Base-by-base conservation (phyloP, 1,284 basidiomycete genomes). In the Grifola frondosa region DNA sequence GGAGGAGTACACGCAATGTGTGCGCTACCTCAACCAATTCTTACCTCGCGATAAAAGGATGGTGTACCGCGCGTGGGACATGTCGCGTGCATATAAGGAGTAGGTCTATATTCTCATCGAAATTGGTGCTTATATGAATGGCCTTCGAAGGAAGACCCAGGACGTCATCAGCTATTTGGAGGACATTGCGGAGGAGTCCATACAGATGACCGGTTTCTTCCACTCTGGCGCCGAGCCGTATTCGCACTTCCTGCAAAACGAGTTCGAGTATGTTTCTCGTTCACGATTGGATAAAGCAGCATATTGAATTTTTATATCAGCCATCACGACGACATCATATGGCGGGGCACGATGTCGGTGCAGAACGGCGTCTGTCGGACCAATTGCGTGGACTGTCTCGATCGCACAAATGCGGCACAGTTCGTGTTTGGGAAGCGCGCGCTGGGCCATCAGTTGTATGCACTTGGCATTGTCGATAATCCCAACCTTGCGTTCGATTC, bases 361-460 rank as follows among this genome's bases (percentile, higher is more conserved):
- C 97, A 99, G 66, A 91, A 89, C 40, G 96, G 96, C 4, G 79
- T 98, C 26, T 90, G 89, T 54, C 78, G 93, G 7, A 91, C 84
- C 0, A 97, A 97, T 58, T 97, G 91, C 53, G 92, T 99, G 1
- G 97, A 99, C 61, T 99, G 97, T 59, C 74, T 99, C 7, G 97
- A 99, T 63, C 82, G 94, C 5, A 99, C 97, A 3, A 99, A 99
- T 56, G 94, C 95, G 1, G 94, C 94, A 1, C 96, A 99, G 60
- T 98, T 98, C 60, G 93, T 97, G 0, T 96, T 99, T 50, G 97
- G 94, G 3, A 98, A 98, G 63, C 86, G 91, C 11, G 96, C 91
- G 0, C 74, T 99, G 11, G 95, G 93, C 0, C 94, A 98, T 65
- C 97, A 99, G 63, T 75, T 99, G 7, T 94, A 97, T 61, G 95